A percentile compares a stretch with the other conserved stretches of the same genome.
Conservation (phyloP, 352 stramenopile species). For the Pythium grandisporangium region DNA sequence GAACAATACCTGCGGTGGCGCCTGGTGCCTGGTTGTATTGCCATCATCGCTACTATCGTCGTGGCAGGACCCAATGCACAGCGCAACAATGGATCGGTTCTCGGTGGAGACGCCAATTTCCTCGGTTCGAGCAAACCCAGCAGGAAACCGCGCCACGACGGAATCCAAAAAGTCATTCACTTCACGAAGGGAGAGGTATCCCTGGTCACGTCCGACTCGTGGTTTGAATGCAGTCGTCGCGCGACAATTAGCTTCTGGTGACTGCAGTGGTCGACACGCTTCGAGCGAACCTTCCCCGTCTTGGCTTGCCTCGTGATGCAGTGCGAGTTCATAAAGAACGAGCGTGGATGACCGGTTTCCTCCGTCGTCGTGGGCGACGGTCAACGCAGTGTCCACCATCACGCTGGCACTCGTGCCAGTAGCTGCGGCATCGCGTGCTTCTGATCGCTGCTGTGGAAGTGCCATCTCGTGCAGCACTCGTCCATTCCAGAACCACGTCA, state of each 20-base stretch:
- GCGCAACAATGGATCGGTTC: slow-evolving; percentile 40
- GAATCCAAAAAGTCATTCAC: slow-evolving; percentile 45
- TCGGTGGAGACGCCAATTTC: slow-evolving; percentile 51
- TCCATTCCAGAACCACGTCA: slow-evolving; percentile 15
- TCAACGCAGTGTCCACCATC: no score
- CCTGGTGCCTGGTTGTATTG: no score
- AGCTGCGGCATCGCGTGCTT: no score
- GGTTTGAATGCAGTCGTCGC: slow-evolving; percentile 16
- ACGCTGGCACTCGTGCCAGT: no score
- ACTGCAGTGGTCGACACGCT: no score
- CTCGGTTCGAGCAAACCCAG: slow-evolving; percentile 33
- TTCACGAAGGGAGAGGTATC: slow-evolving; percentile 53
- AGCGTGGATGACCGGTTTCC: no score
- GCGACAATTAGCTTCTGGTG: no score
- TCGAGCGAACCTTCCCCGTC: no score
- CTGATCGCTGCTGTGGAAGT: no score
- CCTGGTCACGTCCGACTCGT: slow-evolving; percentile 45
- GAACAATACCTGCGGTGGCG: slow-evolving; percentile 67
- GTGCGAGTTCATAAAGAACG: not conserved
- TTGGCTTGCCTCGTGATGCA: no score
- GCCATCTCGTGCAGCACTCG: slow-evolving; percentile 11
- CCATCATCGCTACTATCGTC: not conserved
- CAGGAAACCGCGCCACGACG: slow-evolving; percentile 16
- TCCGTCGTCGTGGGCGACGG: no score
- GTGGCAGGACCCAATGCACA: slow-evolving; percentile 57